These are phyloP conservation scores for Saccharomycopsis synnaedendra DNA, from an alignment of 805 yeast genomes.

Conservation along the genomic window DNA sequence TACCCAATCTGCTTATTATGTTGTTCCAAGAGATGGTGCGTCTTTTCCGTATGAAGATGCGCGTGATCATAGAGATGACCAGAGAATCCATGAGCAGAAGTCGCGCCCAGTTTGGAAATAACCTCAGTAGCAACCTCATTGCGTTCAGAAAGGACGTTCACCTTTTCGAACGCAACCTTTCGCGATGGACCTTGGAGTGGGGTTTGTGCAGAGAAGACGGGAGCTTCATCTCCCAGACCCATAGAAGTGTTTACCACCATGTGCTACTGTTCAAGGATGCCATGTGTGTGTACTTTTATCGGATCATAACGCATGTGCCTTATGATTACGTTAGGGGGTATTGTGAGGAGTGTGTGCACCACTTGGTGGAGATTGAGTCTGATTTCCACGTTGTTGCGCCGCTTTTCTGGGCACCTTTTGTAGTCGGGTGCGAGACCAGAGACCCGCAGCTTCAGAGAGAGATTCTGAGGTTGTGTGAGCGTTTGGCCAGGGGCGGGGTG, in stretches of 20 bases:
- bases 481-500: slow-evolving; percentile 22
- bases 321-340: slow-evolving; percentile 49
- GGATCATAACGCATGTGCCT: slow-evolving; percentile 28
- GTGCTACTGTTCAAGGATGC: slow-evolving; percentile 70
- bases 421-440: slow-evolving; percentile 61
- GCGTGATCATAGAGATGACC: slow-evolving; percentile 11
- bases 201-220: slow-evolving; percentile 25
- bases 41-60: slow-evolving; percentile 49
- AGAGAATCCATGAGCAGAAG: background rate
- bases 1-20: slow-evolving; percentile 69
- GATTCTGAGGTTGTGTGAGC: slow-evolving; percentile 47
- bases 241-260: slow-evolving; percentile 71
- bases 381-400: slow-evolving; percentile 57
- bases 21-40: slow-evolving; percentile 66
- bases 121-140: background rate
- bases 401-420: slow-evolving; percentile 80
- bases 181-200: slow-evolving; percentile 73
- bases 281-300: slow-evolving; percentile 55
- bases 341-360: slow-evolving; percentile 53
- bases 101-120: background rate
- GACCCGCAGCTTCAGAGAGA: slow-evolving; percentile 57
- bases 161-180: slow-evolving; percentile 37
- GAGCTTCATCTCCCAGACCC: slow-evolving; percentile 20
- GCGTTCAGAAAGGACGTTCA: slow-evolving; percentile 1
- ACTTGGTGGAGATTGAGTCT: slow-evolving; percentile 32